Evolutionary conservation across 345 rosid species (phyloP), one percentile per base, ranked within the genome.

Genomic region (Gossypium longicalyx): DNA sequence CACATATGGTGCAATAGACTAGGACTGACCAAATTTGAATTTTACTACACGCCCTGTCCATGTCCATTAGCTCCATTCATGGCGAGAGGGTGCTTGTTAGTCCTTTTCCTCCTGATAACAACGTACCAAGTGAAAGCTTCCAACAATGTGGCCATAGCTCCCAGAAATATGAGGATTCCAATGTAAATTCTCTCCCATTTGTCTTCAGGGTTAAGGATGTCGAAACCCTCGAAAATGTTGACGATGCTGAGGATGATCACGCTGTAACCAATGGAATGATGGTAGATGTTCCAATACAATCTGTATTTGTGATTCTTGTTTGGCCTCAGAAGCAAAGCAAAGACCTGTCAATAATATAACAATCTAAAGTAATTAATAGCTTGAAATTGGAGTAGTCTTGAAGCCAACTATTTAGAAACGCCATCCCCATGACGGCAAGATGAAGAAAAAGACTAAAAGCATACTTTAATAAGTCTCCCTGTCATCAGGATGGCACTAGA

Each of bases 201-300:
- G 43, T 86, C 76, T 0, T 54, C 83, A 0, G 89, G 90, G 22
- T 84, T 74, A 80, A 94, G 79, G 29, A 86, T 83, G 3, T 89
- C 89, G 8, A 94, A 77, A 9, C 98, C 98, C 51, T 92, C 76
- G 61, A 84, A 90, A 72, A 94, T 79, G 69, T 94, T 92, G 68
- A 72, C 11, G 68, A 94, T 89, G 83, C 92, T 82, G 56, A 94
- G 74, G 53, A 56, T 16, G 17, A 94, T 86, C 41, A 84, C 83
- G 0, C 89, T 43, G 77, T 94, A 93, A 2, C 98, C 98, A 1
- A 89, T 75, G 1, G 81, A n/a, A 73, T 90, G 93, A 80, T 94
- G 98, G 85, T 94, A 94, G 43, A 91, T 77, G 82, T 93, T 94
- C 98, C 98, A 94, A 73, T 87, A 92, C 11, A 82, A 1, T 71